Conservation (phyloP, 768 basidiomycete species). For the Amanita inopinata region DNA sequence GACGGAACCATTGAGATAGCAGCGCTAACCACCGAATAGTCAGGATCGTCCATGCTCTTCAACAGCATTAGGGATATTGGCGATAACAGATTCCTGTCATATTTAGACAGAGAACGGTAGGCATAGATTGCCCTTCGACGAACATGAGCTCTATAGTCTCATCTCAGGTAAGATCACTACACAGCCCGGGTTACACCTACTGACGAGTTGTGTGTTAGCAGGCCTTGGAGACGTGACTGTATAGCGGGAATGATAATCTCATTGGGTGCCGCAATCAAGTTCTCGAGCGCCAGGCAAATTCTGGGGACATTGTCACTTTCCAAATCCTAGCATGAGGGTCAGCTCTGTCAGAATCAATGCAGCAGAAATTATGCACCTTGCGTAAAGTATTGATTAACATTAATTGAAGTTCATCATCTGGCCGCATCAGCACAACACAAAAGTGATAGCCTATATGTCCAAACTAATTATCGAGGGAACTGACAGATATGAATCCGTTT, state of each 20-base stretch:
- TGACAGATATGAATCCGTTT: background rate
- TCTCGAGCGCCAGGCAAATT: slow-evolving; percentile 67
- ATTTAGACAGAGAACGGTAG: slow-evolving; percentile 39
- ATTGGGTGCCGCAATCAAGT: slow-evolving; percentile 48
- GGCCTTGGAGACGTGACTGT: slow-evolving; percentile 49
- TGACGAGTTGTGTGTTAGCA: slow-evolving; percentile 71
- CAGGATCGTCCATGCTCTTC: slow-evolving; percentile 33
- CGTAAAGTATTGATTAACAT: slow-evolving; percentile 84
- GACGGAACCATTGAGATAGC: slow-evolving; percentile 26
- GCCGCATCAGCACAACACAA: slow-evolving; percentile 63
- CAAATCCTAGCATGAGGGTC: slow-evolving; percentile 46
- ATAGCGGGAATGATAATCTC: slow-evolving; percentile 72
- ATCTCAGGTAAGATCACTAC: slow-evolving; percentile 9
- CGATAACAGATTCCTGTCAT: slow-evolving; percentile 36
- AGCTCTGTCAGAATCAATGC: slow-evolving; percentile 2
- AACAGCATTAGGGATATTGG: slow-evolving; percentile 28
- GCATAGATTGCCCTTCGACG: slow-evolving; percentile 55
- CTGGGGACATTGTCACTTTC: slow-evolving; percentile 45
- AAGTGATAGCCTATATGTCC: slow-evolving; percentile 61
- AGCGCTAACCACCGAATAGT: slow-evolving; percentile 33
- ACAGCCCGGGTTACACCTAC: slow-evolving; percentile 27
- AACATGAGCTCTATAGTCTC: slow-evolving; percentile 37
- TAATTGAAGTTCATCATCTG: slow-evolving; percentile 58
- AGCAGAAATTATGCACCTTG: slow-evolving; percentile 39
- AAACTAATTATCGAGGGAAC: slow-evolving; percentile 3